These are phyloP conservation scores for rapeseed (Brassica napus) DNA, from an alignment of 345 rosid species.

Conservation along the genomic window DNA sequence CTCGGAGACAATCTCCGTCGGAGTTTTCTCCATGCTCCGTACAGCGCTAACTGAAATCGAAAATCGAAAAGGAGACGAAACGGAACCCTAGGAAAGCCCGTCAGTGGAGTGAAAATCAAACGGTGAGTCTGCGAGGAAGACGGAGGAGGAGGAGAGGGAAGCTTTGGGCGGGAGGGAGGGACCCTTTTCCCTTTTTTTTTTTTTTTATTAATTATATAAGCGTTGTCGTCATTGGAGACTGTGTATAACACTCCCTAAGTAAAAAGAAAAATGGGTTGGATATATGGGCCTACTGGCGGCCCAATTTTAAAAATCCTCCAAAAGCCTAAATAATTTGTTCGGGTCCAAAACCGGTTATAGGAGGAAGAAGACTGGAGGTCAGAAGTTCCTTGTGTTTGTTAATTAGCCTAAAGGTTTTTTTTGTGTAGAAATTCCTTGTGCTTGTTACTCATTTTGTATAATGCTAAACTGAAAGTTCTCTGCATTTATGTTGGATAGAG, in stretches of 20 bases:
- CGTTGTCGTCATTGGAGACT: background rate
- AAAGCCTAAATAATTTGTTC: too few species aligned
- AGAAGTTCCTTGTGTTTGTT: too few species aligned
- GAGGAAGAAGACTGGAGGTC: too few species aligned
- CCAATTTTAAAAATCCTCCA: too few species aligned
- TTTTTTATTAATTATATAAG: background rate
- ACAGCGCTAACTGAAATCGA: background rate
- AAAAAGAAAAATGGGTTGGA: too few species aligned
- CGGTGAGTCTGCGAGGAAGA: slow-evolving; percentile 25
- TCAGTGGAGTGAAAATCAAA: slow-evolving; percentile 8
- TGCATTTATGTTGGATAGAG: too few species aligned
- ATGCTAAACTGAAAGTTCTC: too few species aligned
- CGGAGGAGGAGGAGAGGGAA: slow-evolving; percentile 15
- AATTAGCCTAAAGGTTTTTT: too few species aligned
- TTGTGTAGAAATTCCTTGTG: too few species aligned
- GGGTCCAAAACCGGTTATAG: too few species aligned
- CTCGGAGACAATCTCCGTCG: slow-evolving; percentile 52
- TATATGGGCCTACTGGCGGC: too few species aligned
- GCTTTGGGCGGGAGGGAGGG: slow-evolving; percentile 35
- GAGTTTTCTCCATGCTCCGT: slow-evolving; percentile 52
- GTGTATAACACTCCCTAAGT: background rate
- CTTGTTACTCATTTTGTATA: too few species aligned
- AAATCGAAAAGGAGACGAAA: background rate
- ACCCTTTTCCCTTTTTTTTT: background rate
- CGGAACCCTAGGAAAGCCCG: slow-evolving; percentile 21